These are phyloP conservation scores for Citrus mangshanensis DNA, from an alignment of 345 rosid species.

Conservation along the genomic window DNA sequence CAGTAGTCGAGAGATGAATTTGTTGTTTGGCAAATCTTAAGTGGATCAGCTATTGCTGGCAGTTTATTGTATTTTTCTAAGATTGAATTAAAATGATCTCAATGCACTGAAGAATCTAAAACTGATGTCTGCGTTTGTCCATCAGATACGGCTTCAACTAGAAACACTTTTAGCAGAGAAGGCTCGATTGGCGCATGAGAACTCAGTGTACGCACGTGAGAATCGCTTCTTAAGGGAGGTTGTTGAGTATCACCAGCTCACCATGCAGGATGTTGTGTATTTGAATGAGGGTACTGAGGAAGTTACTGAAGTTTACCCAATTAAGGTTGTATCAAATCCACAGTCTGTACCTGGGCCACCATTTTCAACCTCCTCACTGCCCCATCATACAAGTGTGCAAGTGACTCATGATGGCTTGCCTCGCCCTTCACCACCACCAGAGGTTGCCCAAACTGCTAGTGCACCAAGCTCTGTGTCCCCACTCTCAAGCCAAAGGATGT, in stretches of 20 bases:
- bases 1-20: background rate
- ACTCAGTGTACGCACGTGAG: slow-evolving; percentile 76
- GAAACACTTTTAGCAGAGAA: slow-evolving; percentile 91
- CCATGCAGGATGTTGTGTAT: slow-evolving; percentile 94
- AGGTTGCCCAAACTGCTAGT: slow-evolving; percentile 12
- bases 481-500: background rate
- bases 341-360: slow-evolving; percentile 3
- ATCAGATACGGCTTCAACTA: slow-evolving; percentile 82
- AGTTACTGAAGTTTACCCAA: slow-evolving; percentile 80
- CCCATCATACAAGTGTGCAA: slow-evolving; percentile 16
- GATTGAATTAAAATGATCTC: background rate
- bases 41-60: background rate
- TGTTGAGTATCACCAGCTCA: slow-evolving; percentile 92
- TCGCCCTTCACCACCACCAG: slow-evolving; percentile 36
- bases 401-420: slow-evolving; percentile 21
- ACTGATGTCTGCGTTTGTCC: slow-evolving; percentile 7
- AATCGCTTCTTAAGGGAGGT: slow-evolving; percentile 89
- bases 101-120: background rate
- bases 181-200: slow-evolving; percentile 96
- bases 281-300: slow-evolving; percentile 84
- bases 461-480: slow-evolving; percentile 4
- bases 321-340: slow-evolving; percentile 40
- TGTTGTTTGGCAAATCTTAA: background rate
- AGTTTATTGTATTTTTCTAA: background rate
- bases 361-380: slow-evolving; percentile 1